Evolutionary conservation across 352 stramenopile genomes (phyloP), one percentile per base, ranked within the genome.

Genomic region (Globisporangium paroecandrum): DNA sequence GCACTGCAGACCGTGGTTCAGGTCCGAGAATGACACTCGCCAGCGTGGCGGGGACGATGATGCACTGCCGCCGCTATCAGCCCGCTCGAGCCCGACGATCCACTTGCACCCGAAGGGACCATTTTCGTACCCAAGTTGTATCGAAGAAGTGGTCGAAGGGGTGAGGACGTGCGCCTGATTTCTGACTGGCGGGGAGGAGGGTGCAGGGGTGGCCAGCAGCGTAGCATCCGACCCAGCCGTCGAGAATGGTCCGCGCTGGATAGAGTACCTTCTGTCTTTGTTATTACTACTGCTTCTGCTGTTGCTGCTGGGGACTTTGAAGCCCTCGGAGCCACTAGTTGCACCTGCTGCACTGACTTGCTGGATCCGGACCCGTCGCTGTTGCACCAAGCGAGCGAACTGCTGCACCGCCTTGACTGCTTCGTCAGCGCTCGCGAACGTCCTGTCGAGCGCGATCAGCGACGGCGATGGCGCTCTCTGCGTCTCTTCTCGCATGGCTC

Each of bases 21-120:
- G 73, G 66, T 83, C 89, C 79, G 86, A 81, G 55, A 80, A 89
- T 8, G 83, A 91, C 56, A 91, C 82, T 64, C 86, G 87, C 79
- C 81, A 89, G 55, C 80, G 77, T 12, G 24, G 9, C 4, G 56
- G 12, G n/a, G 47, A 27, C n/a, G 20, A 29, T n/a, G 20, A 46
- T 58, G 87, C 77, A 49, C 74, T 18, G 20, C 4, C 41, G 3
- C 38, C 0, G 38, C 38, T 79, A 69, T 88, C 87, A 58, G 84
- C 67, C 58, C 79, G 82, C 43, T 70, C 74, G 41, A 91, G 67
- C 4, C 73, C 73, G 68, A 89, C 79, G 61, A 87, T 84, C 83
- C 83, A 91, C 67, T 85, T 87, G 77, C 83, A 91, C 20, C 56
- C 32, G 38, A 70, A 63, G 15, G 83, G 81, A 38, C 79, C 79